Evolutionary conservation across 2,329 filamentous ascomycete species (phyloP).

Genomic region (Aspergillus quadricinctus): DNA sequence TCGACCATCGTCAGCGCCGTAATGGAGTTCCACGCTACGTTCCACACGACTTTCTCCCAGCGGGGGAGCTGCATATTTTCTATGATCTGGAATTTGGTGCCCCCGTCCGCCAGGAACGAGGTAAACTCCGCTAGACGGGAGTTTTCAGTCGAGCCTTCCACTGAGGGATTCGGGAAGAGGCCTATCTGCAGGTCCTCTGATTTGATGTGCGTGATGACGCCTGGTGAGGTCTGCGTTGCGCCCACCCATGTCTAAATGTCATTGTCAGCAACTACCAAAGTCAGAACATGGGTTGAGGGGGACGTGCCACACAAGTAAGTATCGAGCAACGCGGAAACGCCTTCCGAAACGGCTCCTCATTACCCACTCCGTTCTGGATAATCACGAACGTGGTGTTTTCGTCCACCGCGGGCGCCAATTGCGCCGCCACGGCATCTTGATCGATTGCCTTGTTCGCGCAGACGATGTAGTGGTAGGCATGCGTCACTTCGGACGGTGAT

Average conservation of each 20-base stretch:
- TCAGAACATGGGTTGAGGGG: too few relatives aligned
- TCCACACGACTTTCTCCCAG: constrained; percentile 43
- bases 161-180: constrained; percentile 41
- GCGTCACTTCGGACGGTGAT: constrained; percentile 30
- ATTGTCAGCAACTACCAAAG: too few relatives aligned
- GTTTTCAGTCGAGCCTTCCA: constrained; percentile 30
- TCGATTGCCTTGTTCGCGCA: constrained; percentile 42
- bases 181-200: constrained; percentile 55
- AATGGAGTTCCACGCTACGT: constrained; percentile 39
- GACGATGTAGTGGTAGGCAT: constrained; percentile 34
- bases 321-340: constrained; percentile 30
- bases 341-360: constrained; percentile 37
- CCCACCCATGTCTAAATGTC: constrained; percentile 43
- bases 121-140: constrained; percentile 41
- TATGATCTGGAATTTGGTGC: constrained; percentile 35
- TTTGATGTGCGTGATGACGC: constrained; percentile 47
- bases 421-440: constrained; percentile 36
- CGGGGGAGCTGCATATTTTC: constrained; percentile 35
- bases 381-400: constrained; percentile 34
- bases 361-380: constrained; percentile 41
- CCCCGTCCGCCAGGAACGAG: constrained; percentile 37
- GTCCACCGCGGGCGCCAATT: constrained; percentile 34
- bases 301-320: constrained; percentile 41
- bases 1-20: constrained; percentile 42
- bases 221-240: constrained; percentile 48